phyloP scores from a whole-genome alignment of 164 flowering plant species.

The Houttuynia cordata region DNA sequence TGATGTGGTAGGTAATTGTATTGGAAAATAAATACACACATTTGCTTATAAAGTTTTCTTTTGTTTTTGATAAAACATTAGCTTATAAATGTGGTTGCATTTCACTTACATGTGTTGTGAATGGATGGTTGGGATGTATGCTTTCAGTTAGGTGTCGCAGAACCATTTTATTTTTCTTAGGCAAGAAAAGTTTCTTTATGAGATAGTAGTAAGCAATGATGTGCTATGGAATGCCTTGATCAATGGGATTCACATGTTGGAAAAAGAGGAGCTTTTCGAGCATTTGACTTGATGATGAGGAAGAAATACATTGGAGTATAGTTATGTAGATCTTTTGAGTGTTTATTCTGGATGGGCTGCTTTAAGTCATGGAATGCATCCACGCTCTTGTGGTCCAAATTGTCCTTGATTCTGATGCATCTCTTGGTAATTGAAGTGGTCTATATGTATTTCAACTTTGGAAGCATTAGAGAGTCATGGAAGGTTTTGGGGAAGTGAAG shows the following conservation, averaged over 20 bases:
- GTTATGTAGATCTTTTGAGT: slow-evolving; percentile 1
- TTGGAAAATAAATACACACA: slow-evolving; percentile 4
- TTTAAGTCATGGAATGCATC: slow-evolving; percentile 5
- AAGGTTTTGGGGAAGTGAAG: slow-evolving; percentile 3
- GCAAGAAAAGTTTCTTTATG: slow-evolving; percentile 4
- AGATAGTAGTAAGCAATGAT: slow-evolving; percentile 4
- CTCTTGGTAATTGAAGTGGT: slow-evolving; percentile 1
- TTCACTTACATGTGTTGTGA: slow-evolving; percentile 1
- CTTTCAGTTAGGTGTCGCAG: no score
- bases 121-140: slow-evolving; percentile 8
- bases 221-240: slow-evolving; percentile 8
- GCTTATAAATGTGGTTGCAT: no score
- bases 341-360: slow-evolving; percentile 1
- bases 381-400: slow-evolving; percentile 3
- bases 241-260: slow-evolving; percentile 8
- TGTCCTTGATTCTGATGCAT: slow-evolving; percentile 6
- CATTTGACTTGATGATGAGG: slow-evolving; percentile 4
- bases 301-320: slow-evolving; percentile 1
- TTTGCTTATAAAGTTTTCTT: background rate
- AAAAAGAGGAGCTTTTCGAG: slow-evolving; percentile 2
- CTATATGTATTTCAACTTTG: slow-evolving; percentile 1
- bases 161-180: background rate
- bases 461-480: slow-evolving; percentile 3
- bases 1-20: background rate
- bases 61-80: no score